Conservation (phyloP, 2,329 filamentous ascomycete genomes). For the Elsinoe ampelina region DNA sequence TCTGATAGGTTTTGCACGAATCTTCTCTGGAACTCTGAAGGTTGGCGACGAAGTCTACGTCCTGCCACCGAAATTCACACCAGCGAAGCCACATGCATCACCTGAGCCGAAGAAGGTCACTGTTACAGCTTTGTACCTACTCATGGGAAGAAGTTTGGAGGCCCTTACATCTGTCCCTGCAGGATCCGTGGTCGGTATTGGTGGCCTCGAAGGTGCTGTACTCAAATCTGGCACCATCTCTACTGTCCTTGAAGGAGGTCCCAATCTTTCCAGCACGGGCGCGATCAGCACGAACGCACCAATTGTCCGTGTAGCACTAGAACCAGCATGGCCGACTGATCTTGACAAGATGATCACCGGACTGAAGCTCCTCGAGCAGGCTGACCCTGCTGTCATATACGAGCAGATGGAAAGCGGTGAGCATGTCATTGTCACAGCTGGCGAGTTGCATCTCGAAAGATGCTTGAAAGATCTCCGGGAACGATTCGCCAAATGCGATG, state of each 20-base stretch:
- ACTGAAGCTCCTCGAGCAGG: conserved; percentile 77
- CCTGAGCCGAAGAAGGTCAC: conserved; percentile 74
- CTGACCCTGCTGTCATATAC: conserved; percentile 91
- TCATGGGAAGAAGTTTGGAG: conserved; percentile 89
- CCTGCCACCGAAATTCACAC: conserved; percentile 84
- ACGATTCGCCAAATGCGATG: conserved; percentile 85
- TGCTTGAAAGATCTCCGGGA: conserved; percentile 90
- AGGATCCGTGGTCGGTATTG: conserved; percentile 91
- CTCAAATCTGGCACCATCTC: conserved; percentile 92
- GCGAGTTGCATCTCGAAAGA: conserved; percentile 86
- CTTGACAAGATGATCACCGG: conserved; percentile 92
- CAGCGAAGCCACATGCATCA: conserved; percentile 59
- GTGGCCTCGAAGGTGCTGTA: conserved; percentile 84
- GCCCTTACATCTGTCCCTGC: conserved; percentile 76
- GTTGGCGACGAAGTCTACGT: conserved; percentile 90
- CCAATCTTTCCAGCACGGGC: conserved; percentile 81
- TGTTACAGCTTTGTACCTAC: conserved; percentile 80
- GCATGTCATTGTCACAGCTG: conserved; percentile 88
- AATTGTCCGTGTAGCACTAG: conserved; percentile 92
- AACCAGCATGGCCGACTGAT: conserved; percentile 81
- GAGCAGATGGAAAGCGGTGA: conserved; percentile 88
- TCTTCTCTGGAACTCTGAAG: conserved; percentile 82
- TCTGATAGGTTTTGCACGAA: conserved; percentile 84
- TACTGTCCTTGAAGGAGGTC: conserved; percentile 72
- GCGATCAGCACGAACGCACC: conserved; percentile 63